Base-by-base conservation (phyloP, 2,329 filamentous ascomycete genomes). In the Ceratocystis variospora region DNA sequence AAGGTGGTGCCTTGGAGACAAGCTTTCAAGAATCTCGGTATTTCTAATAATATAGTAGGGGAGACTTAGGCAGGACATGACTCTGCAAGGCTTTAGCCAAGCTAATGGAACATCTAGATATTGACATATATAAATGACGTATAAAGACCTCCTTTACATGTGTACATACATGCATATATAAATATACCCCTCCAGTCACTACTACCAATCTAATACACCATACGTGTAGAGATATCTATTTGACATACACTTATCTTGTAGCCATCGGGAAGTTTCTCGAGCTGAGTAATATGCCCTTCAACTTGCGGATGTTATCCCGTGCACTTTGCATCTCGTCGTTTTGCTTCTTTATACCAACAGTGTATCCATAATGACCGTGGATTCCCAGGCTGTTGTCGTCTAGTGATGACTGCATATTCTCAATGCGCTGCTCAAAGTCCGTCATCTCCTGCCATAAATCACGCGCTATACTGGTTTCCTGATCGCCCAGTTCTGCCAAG, bases 221-320 rank as follows among this genome's bases (percentile, higher is more conserved):
- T 5, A 22, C 10, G 19, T 37, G 19, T 5, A 17, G 15, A 31
- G 19, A 59, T n/a, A 48, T 50, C 37, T 53, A 1, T 19, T 25
- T 28, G 8, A 19, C 8, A 45, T 48, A 19, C 7, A 22, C n/a
- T 46, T 41, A 66, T n/a, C 61, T 50, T 44, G 59, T 62, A 4
- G 59, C 65, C n/a, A 61, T 57, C 2, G 86, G 87, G 70, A 93
- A 93, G 71, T 84, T 89, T 71, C 87, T 83, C 3, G 89, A 83
- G 71, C 85, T 90, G 66, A 95, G 75, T 70, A 94, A 77, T 10
- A 90, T 83, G 0, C 89, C 89, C 77, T 95, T 95, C 53, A 94
- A 83, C 66, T 87, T 82, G 69, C 89, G 79, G 63, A 95, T 92
- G 68, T 87, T 88, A 69, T 84, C 84, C 76, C 88, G 89, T 22